Percentiles rank a stretch among this genome's conserved stretches.
Evolutionary conservation across 2,329 filamentous ascomycete genomes (phyloP).

Genomic region (Fusarium sp.): DNA sequence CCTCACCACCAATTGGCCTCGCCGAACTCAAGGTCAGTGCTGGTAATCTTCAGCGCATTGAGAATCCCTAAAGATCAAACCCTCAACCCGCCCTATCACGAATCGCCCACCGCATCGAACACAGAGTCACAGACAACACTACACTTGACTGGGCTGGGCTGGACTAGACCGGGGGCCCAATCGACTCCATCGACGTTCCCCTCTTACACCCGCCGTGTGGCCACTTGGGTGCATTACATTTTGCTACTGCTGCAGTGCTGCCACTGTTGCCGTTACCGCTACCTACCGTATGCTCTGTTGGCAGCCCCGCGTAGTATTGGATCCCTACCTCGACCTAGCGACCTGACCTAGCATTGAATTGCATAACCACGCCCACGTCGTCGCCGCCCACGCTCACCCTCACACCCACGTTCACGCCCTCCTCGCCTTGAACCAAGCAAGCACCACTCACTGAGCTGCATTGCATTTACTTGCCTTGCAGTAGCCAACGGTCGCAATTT

Average conservation of each 20-base stretch:
- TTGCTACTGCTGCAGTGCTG: conserved; percentile 23
- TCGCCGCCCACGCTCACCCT: conserved; percentile 27
- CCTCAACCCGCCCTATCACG: conserved; percentile 2
- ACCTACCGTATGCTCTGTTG: conserved; percentile 50
- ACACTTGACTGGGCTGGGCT: conserved; percentile 17
- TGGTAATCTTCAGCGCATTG: conserved; percentile 11
- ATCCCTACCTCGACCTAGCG: conserved; percentile 23
- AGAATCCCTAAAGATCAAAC: conserved; percentile 17
- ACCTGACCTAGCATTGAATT: conserved; percentile 29
- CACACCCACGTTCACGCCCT: conserved; percentile 25
- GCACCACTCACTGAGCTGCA: conserved; percentile 32
- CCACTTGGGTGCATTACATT: conserved; percentile 52
- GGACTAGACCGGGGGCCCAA: conserved; percentile 37
- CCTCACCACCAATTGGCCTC: conserved; percentile 15
- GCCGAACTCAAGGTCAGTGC: conserved; percentile 28
- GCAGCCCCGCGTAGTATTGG: conserved; percentile 51
- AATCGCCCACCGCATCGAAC: conserved; percentile 37
- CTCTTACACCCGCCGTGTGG: conserved; percentile 41
- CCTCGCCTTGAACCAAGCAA: conserved; percentile 30
- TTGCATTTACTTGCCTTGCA: conserved; percentile 37
- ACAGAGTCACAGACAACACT: neutral
- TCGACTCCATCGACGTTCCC: conserved; percentile 39
- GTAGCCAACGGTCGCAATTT: conserved; percentile 42
- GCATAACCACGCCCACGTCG: conserved; percentile 38
- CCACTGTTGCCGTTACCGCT: conserved; percentile 12